A percentile compares a stretch with the other conserved stretches of the same genome.
phyloP scores from a whole-genome alignment of 2,329 filamentous ascomycete species.

The Drechmeria coniospora region DNA sequence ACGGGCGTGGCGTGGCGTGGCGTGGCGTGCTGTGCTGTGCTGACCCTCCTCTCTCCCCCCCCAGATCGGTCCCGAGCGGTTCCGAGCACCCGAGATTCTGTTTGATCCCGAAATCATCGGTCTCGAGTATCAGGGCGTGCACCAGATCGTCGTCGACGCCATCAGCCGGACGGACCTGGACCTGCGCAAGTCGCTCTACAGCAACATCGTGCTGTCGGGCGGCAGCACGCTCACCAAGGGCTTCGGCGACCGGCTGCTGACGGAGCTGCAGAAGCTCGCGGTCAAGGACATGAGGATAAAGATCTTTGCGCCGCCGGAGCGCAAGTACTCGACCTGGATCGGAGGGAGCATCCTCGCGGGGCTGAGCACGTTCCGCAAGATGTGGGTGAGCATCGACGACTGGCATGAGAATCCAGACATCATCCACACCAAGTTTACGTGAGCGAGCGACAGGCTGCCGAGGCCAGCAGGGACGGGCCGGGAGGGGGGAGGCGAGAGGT shows the following conservation, averaged over 20 bases:
- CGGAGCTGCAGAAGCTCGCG: conserved; percentile 82
- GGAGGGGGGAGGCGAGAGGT: conserved; percentile 2
- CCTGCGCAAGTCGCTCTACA: conserved; percentile 81
- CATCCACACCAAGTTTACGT: conserved; percentile 96
- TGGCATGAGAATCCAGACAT: conserved; percentile 99
- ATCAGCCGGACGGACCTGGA: conserved; percentile 94
- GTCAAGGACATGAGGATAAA: conserved; percentile 99
- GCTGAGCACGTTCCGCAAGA: conserved; percentile 98
- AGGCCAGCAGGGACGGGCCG: too few relatives aligned
- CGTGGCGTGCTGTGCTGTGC: too few relatives aligned
- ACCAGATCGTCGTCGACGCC: conserved; percentile 94
- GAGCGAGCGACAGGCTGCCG: conserved; percentile 12
- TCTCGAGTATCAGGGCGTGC: conserved; percentile 88
- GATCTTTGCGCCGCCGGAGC: conserved; percentile 93
- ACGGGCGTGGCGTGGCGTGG: too few relatives aligned
- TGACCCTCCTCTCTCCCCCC: too few relatives aligned
- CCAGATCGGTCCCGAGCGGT: conserved; percentile 84
- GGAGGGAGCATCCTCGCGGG: conserved; percentile 94
- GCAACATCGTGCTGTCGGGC: conserved; percentile 93
- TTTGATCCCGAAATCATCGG: conserved; percentile 97
- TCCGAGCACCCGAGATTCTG: conserved; percentile 89
- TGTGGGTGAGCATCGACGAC: conserved; percentile 99
- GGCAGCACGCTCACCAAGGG: conserved; percentile 94
- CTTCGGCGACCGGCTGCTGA: conserved; percentile 82
- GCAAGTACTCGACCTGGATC: conserved; percentile 99